phyloP scores from a whole-genome alignment of 805 yeast species.

The Diddensiella caesifluorescens region DNA sequence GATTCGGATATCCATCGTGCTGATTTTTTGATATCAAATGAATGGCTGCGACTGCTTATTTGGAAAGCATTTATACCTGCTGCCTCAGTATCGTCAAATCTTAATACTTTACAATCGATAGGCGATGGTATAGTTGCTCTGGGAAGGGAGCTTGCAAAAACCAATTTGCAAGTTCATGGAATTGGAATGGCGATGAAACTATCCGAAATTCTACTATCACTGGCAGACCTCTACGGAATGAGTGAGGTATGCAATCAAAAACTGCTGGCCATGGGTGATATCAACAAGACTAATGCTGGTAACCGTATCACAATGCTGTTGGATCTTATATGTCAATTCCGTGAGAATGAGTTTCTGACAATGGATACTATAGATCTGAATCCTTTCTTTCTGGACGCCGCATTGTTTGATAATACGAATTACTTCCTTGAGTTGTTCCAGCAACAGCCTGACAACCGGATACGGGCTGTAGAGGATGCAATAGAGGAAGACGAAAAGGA shows the following conservation, averaged over 20 bases:
- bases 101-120: slow-evolving; percentile 4
- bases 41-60: slow-evolving; percentile 14
- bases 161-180: slow-evolving; percentile 13
- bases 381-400: background rate
- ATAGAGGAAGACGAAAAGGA: too few species aligned
- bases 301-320: background rate
- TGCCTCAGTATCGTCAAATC: slow-evolving; percentile 5
- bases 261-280: background rate
- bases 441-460: too few species aligned
- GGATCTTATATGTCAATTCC: background rate
- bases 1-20: slow-evolving; percentile 13
- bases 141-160: slow-evolving; percentile 6
- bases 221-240: slow-evolving; percentile 10
- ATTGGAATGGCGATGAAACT: slow-evolving; percentile 17
- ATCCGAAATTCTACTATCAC: slow-evolving; percentile 8
- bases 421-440: background rate
- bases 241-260: too few species aligned
- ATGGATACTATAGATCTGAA: background rate
- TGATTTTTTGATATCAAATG: slow-evolving; percentile 12
- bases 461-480: too few species aligned
- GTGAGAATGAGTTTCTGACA: background rate
- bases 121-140: slow-evolving; percentile 7
- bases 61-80: slow-evolving; percentile 5
- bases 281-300: background rate
- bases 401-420: background rate